phyloP scores from a whole-genome alignment of 306 rosid species.

The Casuarina cunninghamiana region DNA sequence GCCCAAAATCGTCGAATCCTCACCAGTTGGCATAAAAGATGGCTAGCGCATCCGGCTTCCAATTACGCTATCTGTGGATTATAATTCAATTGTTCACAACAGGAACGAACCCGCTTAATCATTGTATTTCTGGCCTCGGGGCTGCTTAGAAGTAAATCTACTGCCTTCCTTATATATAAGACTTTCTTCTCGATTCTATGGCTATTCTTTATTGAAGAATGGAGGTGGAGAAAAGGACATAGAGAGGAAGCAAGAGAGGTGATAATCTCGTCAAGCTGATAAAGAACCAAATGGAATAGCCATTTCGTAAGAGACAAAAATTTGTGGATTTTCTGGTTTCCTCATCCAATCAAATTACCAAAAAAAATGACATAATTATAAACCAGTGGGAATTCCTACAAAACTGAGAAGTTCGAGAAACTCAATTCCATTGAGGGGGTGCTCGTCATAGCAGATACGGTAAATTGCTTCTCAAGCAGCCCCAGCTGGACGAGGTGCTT shows the following conservation, averaged over 20 bases:
- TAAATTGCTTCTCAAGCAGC: slow-evolving; percentile 24
- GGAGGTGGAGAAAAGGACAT: too few species aligned
- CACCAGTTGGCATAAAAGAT: too few species aligned
- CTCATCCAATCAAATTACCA: not conserved
- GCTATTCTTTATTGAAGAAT: too few species aligned
- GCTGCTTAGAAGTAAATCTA: not conserved
- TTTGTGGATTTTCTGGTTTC: not conserved
- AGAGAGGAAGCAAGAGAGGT: not conserved
- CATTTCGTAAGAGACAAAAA: not conserved
- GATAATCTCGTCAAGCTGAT: not conserved
- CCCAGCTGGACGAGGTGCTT: slow-evolving; percentile 63
- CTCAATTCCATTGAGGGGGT: not conserved
- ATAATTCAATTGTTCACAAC: not conserved
- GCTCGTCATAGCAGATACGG: not conserved
- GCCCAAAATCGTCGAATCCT: too few species aligned
- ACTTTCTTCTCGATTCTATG: not conserved
- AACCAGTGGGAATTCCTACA: slow-evolving; percentile 14
- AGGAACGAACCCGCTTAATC: not conserved
- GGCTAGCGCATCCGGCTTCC: too few species aligned
- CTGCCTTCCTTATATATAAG: not conserved
- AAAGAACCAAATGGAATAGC: not conserved
- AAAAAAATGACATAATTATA: not conserved
- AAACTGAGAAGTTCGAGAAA: slow-evolving; percentile 2
- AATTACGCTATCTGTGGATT: too few species aligned
- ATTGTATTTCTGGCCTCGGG: not conserved